A percentile compares a stretch with the other conserved stretches of the same genome.
Evolutionary conservation across 75 land plant genomes (phyloP).

Genomic region (Pinus tabuliformis): DNA sequence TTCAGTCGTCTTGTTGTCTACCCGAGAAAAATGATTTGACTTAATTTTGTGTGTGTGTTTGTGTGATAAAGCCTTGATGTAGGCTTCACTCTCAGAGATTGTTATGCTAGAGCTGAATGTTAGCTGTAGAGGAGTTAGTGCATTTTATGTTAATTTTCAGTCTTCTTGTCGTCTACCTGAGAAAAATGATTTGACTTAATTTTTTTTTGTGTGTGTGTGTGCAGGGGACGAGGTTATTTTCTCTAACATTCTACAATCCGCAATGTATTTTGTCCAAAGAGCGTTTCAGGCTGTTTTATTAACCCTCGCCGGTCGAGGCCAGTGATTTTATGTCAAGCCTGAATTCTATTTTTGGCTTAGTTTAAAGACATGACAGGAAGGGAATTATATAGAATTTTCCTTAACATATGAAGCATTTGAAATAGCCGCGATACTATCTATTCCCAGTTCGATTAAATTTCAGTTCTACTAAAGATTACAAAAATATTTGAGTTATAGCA

Average conservation of each 20-base stretch:
- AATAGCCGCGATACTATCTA: too few species aligned
- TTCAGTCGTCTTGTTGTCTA: background rate
- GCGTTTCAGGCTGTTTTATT: background rate
- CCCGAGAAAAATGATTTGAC: background rate
- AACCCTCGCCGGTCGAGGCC: background rate
- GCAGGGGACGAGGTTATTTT: conserved; percentile 33
- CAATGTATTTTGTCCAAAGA: background rate
- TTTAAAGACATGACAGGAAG: too few species aligned
- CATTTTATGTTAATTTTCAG: background rate
- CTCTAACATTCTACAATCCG: background rate
- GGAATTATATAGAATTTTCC: too few species aligned
- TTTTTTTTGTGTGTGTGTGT: conserved; percentile 2
- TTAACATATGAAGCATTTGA: too few species aligned
- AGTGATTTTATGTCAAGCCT: background rate
- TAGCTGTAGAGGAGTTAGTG: background rate
- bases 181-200: background rate
- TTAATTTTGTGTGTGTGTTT: background rate
- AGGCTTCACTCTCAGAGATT: background rate
- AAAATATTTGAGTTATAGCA: too few species aligned
- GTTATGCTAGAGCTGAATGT: background rate
- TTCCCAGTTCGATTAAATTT: too few species aligned
- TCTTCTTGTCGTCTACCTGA: background rate
- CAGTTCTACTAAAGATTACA: too few species aligned
- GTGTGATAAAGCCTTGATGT: background rate
- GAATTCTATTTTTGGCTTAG: background rate